Evolutionary conservation across 345 rosid genomes (phyloP).

Genomic region (Lumnitzera racemosa): DNA sequence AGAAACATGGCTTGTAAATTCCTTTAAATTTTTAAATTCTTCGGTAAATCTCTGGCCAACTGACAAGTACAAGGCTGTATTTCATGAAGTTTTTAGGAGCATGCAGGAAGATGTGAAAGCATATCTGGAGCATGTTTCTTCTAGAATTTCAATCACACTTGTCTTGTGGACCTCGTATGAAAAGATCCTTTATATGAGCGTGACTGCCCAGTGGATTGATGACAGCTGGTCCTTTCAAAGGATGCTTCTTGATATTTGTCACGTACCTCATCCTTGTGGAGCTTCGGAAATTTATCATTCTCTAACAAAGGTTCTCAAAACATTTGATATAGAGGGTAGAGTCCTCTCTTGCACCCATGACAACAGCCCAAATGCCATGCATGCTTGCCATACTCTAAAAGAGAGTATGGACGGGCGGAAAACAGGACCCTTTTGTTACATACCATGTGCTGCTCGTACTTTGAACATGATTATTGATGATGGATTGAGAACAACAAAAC

Average conservation of each 20-base stretch:
- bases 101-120: slow-evolving; percentile 77
- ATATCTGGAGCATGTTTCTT: slow-evolving; percentile 58
- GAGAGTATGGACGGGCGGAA: slow-evolving; percentile 69
- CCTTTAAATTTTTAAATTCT: slow-evolving; percentile 77
- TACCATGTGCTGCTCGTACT: slow-evolving; percentile 89
- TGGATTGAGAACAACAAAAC: slow-evolving; percentile 65
- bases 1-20: slow-evolving; percentile 72
- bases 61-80: slow-evolving; percentile 52
- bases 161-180: slow-evolving; percentile 85
- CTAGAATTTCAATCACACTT: slow-evolving; percentile 65
- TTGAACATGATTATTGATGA: slow-evolving; percentile 72
- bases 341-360: slow-evolving; percentile 84
- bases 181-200: slow-evolving; percentile 66
- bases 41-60: slow-evolving; percentile 69
- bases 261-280: slow-evolving; percentile 68
- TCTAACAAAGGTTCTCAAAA: slow-evolving; percentile 54
- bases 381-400: slow-evolving; percentile 72
- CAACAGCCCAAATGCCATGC: slow-evolving; percentile 69
- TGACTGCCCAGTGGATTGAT: slow-evolving; percentile 86
- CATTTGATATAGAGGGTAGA: slow-evolving; percentile 60
- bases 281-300: slow-evolving; percentile 57
- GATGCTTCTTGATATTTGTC: slow-evolving; percentile 71
- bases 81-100: slow-evolving; percentile 78
- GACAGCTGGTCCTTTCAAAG: slow-evolving; percentile 67
- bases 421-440: slow-evolving; percentile 69